Conservation (phyloP, 2,329 filamentous ascomycete species). For the Fusarium oxysporum region DNA sequence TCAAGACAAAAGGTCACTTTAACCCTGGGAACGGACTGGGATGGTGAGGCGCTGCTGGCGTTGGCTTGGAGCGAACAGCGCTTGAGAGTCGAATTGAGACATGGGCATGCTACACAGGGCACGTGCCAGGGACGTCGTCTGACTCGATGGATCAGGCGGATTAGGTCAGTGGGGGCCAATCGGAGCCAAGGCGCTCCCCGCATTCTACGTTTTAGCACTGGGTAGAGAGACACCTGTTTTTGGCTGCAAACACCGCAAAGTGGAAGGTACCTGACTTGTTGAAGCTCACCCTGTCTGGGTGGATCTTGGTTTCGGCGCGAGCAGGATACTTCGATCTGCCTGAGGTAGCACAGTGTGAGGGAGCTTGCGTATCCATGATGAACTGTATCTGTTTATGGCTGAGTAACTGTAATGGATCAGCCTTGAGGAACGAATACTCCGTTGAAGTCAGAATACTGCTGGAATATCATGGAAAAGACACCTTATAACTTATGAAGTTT, state of each 20-base stretch:
- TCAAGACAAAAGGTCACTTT: conserved; percentile 23
- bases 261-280: conserved; percentile 38
- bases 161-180: conserved; percentile 42
- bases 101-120: conserved; percentile 37
- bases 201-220: conserved; percentile 42
- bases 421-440: neutral
- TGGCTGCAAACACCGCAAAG: conserved; percentile 28
- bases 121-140: conserved; percentile 49
- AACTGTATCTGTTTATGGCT: conserved; percentile 24
- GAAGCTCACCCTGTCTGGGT: conserved; percentile 33
- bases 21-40: conserved; percentile 34
- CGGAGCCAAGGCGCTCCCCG: conserved; percentile 44
- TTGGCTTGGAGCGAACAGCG: conserved; percentile 29
- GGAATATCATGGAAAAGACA: neutral
- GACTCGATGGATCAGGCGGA: conserved; percentile 49
- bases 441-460: neutral
- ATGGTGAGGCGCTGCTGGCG: conserved; percentile 32
- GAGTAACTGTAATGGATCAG: conserved; percentile 25
- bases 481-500: neutral
- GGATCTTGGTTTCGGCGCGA: conserved; percentile 20
- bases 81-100: conserved; percentile 36
- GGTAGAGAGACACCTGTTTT: conserved; percentile 30
- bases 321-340: conserved; percentile 27
- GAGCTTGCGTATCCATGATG: conserved; percentile 33
- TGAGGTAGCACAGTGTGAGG: conserved; percentile 20